Conservation (phyloP, 2,329 filamentous ascomycete species). For the Alternaria viburni region DNA sequence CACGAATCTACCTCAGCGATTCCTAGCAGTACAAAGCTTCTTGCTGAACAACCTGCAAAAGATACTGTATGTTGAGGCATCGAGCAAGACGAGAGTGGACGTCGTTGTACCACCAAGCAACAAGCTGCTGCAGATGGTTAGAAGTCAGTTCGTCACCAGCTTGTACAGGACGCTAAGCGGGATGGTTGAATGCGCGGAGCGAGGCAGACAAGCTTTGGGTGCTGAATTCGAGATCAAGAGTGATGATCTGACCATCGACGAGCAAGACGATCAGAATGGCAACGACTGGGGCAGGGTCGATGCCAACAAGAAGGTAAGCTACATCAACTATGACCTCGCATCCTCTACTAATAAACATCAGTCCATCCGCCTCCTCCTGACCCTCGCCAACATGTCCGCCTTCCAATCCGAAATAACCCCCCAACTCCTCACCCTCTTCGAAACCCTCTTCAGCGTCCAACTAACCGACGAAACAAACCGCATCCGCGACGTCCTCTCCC, state of each 20-base stretch:
- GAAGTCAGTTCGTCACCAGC: conserved; percentile 89
- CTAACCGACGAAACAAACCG: conserved; percentile 92
- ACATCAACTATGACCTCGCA: neutral
- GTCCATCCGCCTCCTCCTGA: conserved; percentile 87
- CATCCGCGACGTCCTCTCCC: conserved; percentile 85
- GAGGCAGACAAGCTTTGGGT: conserved; percentile 68
- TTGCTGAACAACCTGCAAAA: conserved; percentile 89
- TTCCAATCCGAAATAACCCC: conserved; percentile 84
- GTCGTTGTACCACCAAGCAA: conserved; percentile 84
- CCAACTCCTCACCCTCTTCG: conserved; percentile 88
- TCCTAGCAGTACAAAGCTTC: conserved; percentile 82
- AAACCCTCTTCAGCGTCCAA: conserved; percentile 91
- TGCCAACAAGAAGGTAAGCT: conserved; percentile 44
- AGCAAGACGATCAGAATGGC: conserved; percentile 32
- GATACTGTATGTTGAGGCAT: conserved; percentile 91
- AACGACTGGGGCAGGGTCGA: conserved; percentile 42
- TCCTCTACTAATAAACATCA: too few relatives aligned
- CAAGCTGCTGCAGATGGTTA: conserved; percentile 89
- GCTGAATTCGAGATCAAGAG: conserved; percentile 60
- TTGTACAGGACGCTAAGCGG: conserved; percentile 93
- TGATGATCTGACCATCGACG: conserved; percentile 53
- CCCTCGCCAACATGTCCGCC: conserved; percentile 86
- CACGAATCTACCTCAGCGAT: conserved; percentile 87
- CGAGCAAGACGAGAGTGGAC: conserved; percentile 75
- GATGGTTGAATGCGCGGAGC: conserved; percentile 96